Evolutionary conservation across 202 grass and related monocot species (phyloP).

Genomic region (Schoenoplectus tabernaemontani): DNA sequence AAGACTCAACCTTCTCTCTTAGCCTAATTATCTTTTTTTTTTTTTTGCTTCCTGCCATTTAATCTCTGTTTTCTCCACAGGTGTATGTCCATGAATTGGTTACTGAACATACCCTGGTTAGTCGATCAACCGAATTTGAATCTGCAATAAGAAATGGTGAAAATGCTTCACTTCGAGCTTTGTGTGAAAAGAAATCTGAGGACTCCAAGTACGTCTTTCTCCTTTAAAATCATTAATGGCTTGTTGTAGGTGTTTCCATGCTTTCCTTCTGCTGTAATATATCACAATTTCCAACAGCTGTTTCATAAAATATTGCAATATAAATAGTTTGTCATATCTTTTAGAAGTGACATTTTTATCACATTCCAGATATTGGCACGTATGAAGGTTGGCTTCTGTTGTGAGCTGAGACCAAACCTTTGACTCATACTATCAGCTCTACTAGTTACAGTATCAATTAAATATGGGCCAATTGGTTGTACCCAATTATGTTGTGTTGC

Average conservation of each 20-base stretch:
- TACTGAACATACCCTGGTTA: conserved; percentile 86
- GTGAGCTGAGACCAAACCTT: not conserved
- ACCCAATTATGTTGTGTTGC: not conserved
- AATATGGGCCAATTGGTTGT: not conserved
- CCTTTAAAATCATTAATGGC: not conserved
- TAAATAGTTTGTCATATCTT: not conserved
- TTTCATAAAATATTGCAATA: not conserved
- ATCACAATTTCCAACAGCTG: not conserved
- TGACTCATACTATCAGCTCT: not conserved
- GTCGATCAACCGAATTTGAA: conserved; percentile 92
- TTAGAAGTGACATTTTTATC: not conserved
- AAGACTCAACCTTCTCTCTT: not conserved
- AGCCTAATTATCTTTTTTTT: not conserved
- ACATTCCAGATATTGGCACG: not conserved
- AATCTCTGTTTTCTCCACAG: conserved; percentile 32
- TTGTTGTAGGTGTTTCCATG: not conserved
- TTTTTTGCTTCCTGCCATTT: not conserved
- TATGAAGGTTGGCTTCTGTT: not conserved
- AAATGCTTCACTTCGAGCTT: conserved; percentile 57
- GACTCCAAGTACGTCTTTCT: conserved; percentile 61
- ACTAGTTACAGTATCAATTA: too few species aligned
- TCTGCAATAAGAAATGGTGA: conserved; percentile 77
- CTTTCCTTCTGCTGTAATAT: too few species aligned
- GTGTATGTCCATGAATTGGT: conserved; percentile 85
- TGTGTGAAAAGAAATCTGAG: conserved; percentile 81